Conservation (phyloP, 2,329 filamentous ascomycete genomes). For the Hymenoscyphus infarciens region DNA sequence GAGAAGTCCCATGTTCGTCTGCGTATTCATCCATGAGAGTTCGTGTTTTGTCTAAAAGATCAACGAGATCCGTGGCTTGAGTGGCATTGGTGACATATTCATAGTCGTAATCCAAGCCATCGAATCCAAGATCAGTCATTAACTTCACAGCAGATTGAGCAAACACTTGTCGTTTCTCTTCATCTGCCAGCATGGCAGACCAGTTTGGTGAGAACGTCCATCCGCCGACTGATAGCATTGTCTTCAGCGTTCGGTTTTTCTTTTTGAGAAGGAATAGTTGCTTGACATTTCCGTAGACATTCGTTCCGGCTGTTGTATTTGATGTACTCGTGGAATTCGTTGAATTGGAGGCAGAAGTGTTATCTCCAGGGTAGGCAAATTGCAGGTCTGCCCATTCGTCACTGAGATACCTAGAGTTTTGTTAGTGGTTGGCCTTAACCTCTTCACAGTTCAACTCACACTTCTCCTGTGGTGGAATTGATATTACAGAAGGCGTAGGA, state of each 20-base stretch:
- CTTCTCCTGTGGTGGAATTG: conserved; percentile 53
- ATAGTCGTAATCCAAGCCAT: conserved; percentile 26
- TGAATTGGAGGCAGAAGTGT: conserved; percentile 22
- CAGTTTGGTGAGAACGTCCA: conserved; percentile 80
- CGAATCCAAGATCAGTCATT: conserved; percentile 21
- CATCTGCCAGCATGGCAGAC: conserved; percentile 59
- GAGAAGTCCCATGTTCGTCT: conserved; percentile 42
- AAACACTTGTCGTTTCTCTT: conserved; percentile 37
- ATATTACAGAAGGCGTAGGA: conserved; percentile 79
- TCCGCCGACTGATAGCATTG: conserved; percentile 75
- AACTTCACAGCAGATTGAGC: conserved; percentile 17
- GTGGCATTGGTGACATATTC: conserved; percentile 23
- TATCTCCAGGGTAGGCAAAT: conserved; percentile 70
- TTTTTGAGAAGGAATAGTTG: conserved; percentile 76
- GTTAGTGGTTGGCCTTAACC: not conserved
- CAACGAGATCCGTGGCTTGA: conserved; percentile 25
- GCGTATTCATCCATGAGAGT: conserved; percentile 46
- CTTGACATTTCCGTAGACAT: conserved; percentile 74
- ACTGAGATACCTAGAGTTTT: conserved; percentile 8
- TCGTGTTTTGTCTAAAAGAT: conserved; percentile 27
- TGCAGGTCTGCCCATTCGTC: conserved; percentile 17
- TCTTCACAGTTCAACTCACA: conserved; percentile 21
- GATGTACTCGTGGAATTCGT: not conserved
- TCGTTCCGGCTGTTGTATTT: conserved; percentile 63
- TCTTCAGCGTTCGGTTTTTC: conserved; percentile 71